Base-by-base conservation (phyloP, 139 green algal genomes). In the Ettlia oleoabundans region DNA sequence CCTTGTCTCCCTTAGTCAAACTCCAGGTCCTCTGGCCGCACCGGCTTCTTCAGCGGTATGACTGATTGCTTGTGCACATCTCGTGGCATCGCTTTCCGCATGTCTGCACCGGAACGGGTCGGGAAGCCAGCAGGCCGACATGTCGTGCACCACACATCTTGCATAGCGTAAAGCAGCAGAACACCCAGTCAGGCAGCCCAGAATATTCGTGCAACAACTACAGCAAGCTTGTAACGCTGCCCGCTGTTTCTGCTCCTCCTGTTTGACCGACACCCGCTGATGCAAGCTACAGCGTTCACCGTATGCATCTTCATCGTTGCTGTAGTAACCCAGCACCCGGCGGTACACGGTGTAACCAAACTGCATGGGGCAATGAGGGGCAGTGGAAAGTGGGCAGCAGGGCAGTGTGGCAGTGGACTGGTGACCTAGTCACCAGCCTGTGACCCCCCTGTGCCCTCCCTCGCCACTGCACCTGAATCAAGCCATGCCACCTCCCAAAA, bases 261-360 rank as follows among this genome's bases (percentile, higher is more conserved):
- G n/a, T n/a, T n/a, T n/a, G n/a, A n/a, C n/a, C n/a, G n/a, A n/a
- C n/a, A n/a, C n/a, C 38, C 21, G 21, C 40, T 15, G 24, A 38
- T 61, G n/a, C 26, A 30, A 32, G 35, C n/a, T n/a, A 3, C 10
- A 18, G 7, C 4, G 21, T 82, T 53, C 76, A 92, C 86, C 85
- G 79, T 93, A 97, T 0, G 96, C 97, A 73, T 99, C 94, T 67
- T 99, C 97, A 22, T 97, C 91, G 0, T 95, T 95, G 67, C 76
- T 91, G 83, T 98, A 98, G 84, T 98, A 98, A 0, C 90, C 91
- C n/a, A 97, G 35, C 37, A 98, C 96, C 55, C 88, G 85, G 26
- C 97, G 82, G 84, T 99, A 99, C 22, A 97, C 84, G 0, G 51
- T 91, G 89, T 99, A 99, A 2, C 97, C 97, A 77, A 98, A 95